Percentiles rank a stretch among this genome's conserved stretches.
These are phyloP conservation scores for Pseudocercospora macadamiae DNA, from an alignment of 2,329 filamentous ascomycete genomes.

Conservation along the genomic window DNA sequence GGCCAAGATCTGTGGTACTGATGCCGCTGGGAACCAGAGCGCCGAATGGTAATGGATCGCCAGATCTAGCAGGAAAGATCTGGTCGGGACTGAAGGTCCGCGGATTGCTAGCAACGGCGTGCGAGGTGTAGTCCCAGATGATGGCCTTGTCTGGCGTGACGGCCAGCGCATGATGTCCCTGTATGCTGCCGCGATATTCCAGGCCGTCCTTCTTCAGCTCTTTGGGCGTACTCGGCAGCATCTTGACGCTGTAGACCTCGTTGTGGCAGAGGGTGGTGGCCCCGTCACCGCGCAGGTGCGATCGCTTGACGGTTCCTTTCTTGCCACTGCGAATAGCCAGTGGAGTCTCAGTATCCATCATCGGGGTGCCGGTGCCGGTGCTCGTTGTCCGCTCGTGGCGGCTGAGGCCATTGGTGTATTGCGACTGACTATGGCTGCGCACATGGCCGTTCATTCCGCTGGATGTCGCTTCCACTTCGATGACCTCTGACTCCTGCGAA, in stretches of 20 bases:
- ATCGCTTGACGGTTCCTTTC: slow-evolving; percentile 34
- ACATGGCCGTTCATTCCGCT: slow-evolving; percentile 28
- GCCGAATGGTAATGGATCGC: slow-evolving; percentile 78
- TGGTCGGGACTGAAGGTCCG: slow-evolving; percentile 81
- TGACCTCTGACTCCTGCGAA: slow-evolving; percentile 19
- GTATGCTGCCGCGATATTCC: slow-evolving; percentile 56
- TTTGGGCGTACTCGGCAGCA: slow-evolving; percentile 80
- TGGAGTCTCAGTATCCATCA: slow-evolving; percentile 15
- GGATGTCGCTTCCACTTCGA: slow-evolving; percentile 15
- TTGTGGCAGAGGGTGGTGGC: slow-evolving; percentile 67
- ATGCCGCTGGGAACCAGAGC: slow-evolving; percentile 79
- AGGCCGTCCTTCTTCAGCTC: slow-evolving; percentile 64
- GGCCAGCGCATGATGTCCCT: slow-evolving; percentile 61
- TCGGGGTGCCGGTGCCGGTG: slow-evolving; percentile 12
- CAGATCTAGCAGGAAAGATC: slow-evolving; percentile 68
- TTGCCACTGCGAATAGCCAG: slow-evolving; percentile 32
- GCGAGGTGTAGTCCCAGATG: slow-evolving; percentile 81
- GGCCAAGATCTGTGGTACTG: slow-evolving; percentile 76
- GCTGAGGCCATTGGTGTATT: slow-evolving; percentile 19
- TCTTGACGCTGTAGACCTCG: slow-evolving; percentile 81
- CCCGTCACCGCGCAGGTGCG: slow-evolving; percentile 34
- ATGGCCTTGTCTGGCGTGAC: slow-evolving; percentile 81
- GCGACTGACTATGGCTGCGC: neutral
- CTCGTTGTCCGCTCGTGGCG: slow-evolving; percentile 18
- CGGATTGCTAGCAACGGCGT: slow-evolving; percentile 69